Conservation (phyloP, 257 asterid species). For the Leonotis leonurus region DNA sequence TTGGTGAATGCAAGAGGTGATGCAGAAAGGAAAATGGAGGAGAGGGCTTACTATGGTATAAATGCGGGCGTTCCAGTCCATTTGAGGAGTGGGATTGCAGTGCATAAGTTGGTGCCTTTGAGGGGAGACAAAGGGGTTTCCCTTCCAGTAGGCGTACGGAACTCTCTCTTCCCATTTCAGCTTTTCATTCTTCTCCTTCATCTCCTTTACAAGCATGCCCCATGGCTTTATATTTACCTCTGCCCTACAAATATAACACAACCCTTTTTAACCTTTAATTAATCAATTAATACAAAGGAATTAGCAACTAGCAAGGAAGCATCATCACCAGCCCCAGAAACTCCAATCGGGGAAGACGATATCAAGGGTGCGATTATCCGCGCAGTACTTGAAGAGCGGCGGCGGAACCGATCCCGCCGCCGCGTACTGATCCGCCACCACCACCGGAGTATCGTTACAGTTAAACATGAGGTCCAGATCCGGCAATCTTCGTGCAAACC, state of each 20-base stretch:
- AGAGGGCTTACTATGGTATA: conserved; percentile 34
- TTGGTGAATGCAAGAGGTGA: too few species aligned
- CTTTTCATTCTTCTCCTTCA: conserved; percentile 32
- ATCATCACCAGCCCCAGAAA: conserved; percentile 91
- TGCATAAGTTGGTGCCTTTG: conserved; percentile 36
- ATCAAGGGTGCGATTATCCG: conserved; percentile 44
- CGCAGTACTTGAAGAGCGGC: conserved; percentile 55
- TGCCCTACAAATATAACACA: conserved; percentile 77
- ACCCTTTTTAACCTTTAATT: background rate
- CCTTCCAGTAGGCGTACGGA: conserved; percentile 88
- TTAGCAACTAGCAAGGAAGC: background rate
- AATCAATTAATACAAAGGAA: background rate
- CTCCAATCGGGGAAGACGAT: conserved; percentile 89
- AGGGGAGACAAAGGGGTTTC: conserved; percentile 36
- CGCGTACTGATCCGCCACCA: conserved; percentile 25
- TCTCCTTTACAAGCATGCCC: conserved; percentile 50
- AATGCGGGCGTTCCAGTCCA: conserved; percentile 54
- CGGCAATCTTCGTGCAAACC: conserved; percentile 46
- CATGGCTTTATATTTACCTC: conserved; percentile 78
- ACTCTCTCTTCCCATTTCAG: conserved; percentile 59
- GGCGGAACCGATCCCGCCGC: conserved; percentile 20
- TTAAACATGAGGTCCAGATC: conserved; percentile 66
- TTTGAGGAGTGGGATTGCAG: conserved; percentile 42
- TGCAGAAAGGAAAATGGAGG: background rate
- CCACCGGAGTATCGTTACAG: conserved; percentile 47